These are phyloP conservation scores for Pestalotiopsis fici DNA, from an alignment of 2,329 filamentous ascomycete genomes.

Conservation along the genomic window DNA sequence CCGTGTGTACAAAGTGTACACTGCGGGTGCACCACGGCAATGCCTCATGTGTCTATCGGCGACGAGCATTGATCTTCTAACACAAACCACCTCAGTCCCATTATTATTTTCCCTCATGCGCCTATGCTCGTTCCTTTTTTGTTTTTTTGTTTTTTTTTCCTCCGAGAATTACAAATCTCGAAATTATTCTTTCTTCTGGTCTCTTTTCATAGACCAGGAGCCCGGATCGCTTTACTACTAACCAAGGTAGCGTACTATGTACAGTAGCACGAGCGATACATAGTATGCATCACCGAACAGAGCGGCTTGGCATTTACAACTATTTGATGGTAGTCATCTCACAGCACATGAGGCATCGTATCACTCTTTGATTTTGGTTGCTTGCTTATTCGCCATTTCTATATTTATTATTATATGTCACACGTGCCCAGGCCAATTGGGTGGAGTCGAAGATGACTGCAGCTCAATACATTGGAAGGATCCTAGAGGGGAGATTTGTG, in stretches of 20 bases:
- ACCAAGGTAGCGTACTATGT: neutral
- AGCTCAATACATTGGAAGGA: neutral
- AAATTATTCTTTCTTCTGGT: no score
- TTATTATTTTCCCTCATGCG: neutral
- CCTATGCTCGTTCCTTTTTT: neutral
- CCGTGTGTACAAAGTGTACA: no score
- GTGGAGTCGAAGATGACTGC: neutral
- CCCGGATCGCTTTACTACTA: neutral
- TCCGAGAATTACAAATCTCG: neutral
- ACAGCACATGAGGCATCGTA: neutral
- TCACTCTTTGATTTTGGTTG: neutral
- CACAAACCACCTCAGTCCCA: neutral
- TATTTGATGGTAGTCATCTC: neutral
- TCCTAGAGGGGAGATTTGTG: neutral
- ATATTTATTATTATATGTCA: neutral
- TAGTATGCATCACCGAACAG: neutral
- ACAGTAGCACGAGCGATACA: no score
- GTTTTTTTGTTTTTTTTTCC: no score
- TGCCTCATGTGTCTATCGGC: no score
- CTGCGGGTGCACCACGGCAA: no score
- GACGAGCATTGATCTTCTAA: no score
- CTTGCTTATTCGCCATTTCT: neutral
- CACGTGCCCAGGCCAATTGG: neutral
- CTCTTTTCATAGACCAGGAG: neutral
- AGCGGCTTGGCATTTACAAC: neutral